Base-by-base conservation (phyloP, 805 yeast genomes). In the Candida tibetensis region DNA sequence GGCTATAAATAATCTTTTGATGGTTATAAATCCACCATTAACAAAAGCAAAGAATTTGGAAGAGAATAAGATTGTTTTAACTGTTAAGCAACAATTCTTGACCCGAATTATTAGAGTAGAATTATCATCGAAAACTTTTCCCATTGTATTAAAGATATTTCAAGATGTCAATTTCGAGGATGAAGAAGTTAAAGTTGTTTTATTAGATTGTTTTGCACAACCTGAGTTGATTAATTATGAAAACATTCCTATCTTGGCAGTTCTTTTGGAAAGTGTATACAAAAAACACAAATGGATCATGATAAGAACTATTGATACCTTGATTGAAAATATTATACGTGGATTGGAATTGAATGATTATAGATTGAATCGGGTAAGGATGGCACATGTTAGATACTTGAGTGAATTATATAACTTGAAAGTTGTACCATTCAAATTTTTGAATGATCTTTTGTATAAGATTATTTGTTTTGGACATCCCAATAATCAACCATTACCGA, bases 341-440 rank as follows among this genome's bases (percentile, higher is more conserved):
- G 93, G 88, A 0, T 59, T 88, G 42, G 95, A 88, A 51, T 47
- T 66, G 4, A 77, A 81, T 44, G 77, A 78, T 47, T 82, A 75
- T 51, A 67, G 77, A 38, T 57, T 62, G 35, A 82, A 82, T 48
- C 72, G 89, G 53, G 61, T 62, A 10, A 64, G 95, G 40, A 57
- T 85, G 41, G 71, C 93, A 0, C 77, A 81, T 37, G 72, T 77
- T 5, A 74, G 68, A 49, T 81, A 79, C 48, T 46, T 90, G 10
- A 74, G 79, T 0, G 83, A 79, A 40, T 53, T 88, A 18, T 73
- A 62, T 53, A 77, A 78, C 45, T 42, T 57, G 15, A 64, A 69
- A 14, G 50, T 82, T 6, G 48, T 87, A 9, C 64, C 67, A 21
- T 59, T 69, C 36, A 61, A 63, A 10, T 67, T 74, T 4, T 41